Evolutionary conservation across 163 green algal species (phyloP), one percentile per base, ranked within the genome.

Genomic region (Trebouxiophyceae sp.): DNA sequence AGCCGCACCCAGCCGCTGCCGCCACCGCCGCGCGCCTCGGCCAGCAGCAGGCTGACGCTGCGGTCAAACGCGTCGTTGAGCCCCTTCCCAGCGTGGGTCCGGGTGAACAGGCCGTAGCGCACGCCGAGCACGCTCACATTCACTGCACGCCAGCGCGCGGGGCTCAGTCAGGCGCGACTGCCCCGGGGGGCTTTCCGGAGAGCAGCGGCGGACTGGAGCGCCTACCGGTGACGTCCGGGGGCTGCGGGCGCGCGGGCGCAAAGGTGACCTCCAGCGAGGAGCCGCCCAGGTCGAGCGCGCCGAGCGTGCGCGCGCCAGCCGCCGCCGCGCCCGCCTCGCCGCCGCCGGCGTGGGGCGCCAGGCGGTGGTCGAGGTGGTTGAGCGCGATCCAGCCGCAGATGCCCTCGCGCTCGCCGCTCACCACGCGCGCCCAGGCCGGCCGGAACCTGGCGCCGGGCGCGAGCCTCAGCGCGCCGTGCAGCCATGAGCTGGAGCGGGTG

Each of bases 31-130:
- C n/a, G n/a, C n/a, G n/a, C n/a, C n/a, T 29, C 12, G 3, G 32
- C 44, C 2, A 89, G 68, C 62, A 92, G 76, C 22, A 82, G 33
- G 4, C 65, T 75, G 5, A 94, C 80, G 2, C 71, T 82, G 27
- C 73, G 63, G 62, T 91, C 82, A 69, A 88, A 93, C 2, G 87
- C 87, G 50, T 95, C 87, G 65, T 93, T 91, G 22, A 95, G 72
- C 5, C 87, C 87, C 54, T 84, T 90, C 45, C 62, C 60, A 54
- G 82, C 66, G 66, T 84, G 73, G 34, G 73, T 66, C 44, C 90
- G 73, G 8, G 71, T 75, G 45, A 80, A 81, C 33, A 93, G 72
- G 1, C 45, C n/a, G 60, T 86, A 81, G 1, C 63, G 4, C 4
- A 57, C 62, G 23, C 74, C 84, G 70, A 76, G 59, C 4, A 89